Conservation (phyloP, 306 rosid genomes). For the Morella rubra region DNA sequence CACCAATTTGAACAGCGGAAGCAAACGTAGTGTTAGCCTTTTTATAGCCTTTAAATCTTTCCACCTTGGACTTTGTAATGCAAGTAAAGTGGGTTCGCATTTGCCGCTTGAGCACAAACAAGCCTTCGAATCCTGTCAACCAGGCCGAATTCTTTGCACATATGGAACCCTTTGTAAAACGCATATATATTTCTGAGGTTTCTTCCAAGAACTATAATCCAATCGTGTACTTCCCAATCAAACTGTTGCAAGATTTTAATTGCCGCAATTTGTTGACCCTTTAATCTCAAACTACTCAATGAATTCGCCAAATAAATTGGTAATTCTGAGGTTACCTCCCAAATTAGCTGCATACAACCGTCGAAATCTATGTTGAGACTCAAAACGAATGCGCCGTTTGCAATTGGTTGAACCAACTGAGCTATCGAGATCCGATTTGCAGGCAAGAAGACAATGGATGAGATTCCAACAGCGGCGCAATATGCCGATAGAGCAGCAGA, state of each 20-base stretch:
- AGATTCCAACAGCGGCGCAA: conserved; percentile 76
- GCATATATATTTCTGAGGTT: conserved; percentile 81
- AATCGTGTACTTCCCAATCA: conserved; percentile 84
- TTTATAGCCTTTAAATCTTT: conserved; percentile 57
- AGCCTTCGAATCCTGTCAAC: conserved; percentile 70
- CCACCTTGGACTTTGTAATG: conserved; percentile 66
- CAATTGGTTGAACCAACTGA: conserved; percentile 76
- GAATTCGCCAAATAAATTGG: conserved; percentile 85
- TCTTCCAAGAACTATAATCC: conserved; percentile 84
- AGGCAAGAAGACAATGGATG: conserved; percentile 81
- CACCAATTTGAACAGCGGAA: conserved; percentile 84
- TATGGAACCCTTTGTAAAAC: conserved; percentile 80
- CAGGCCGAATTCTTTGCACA: conserved; percentile 74
- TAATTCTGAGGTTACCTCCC: conserved; percentile 69
- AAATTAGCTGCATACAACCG: conserved; percentile 79
- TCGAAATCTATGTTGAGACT: conserved; percentile 79
- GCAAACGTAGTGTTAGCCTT: conserved; percentile 68
- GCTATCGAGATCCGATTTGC: conserved; percentile 80
- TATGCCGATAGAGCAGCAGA: conserved; percentile 83
- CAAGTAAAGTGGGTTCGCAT: conserved; percentile 73
- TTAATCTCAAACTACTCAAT: conserved; percentile 66
- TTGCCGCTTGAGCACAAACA: conserved; percentile 83
- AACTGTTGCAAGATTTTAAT: conserved; percentile 82
- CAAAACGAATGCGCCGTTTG: conserved; percentile 69
- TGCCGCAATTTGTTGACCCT: conserved; percentile 87